phyloP scores from a whole-genome alignment of 208 protist genomes.

The Crithidia fasciculata region DNA sequence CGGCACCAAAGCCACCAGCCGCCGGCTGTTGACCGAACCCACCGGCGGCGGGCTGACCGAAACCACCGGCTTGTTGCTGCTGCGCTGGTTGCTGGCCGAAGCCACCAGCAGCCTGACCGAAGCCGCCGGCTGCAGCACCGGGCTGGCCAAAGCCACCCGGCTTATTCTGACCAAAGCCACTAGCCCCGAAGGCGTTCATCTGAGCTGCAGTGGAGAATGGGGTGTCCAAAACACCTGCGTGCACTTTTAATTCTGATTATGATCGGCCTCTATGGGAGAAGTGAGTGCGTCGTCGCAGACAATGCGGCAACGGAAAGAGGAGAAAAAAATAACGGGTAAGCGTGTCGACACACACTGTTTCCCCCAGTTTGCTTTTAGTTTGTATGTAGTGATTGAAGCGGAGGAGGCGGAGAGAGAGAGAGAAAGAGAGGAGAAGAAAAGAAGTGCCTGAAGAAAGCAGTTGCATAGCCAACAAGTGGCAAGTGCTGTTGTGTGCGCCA shows the following conservation, averaged over 20 bases:
- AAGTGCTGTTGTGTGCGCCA: no score
- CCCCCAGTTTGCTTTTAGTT: no score
- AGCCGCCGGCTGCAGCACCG: slow-evolving; percentile 17
- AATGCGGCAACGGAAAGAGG: not conserved
- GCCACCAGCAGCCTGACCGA: slow-evolving; percentile 36
- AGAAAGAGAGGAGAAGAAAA: slow-evolving; percentile 2
- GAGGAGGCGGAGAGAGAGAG: not conserved
- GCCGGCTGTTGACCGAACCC: slow-evolving; percentile 14
- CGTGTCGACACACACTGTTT: not conserved
- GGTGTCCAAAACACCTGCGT: no score
- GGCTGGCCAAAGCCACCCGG: slow-evolving; percentile 18
- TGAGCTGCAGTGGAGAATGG: not conserved
- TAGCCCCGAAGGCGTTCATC: slow-evolving; percentile 17
- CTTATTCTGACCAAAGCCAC: slow-evolving; percentile 55
- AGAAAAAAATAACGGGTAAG: not conserved
- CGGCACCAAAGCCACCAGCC: slow-evolving; percentile 10
- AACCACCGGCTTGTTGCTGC: slow-evolving; percentile 23
- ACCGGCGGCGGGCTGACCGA: slow-evolving; percentile 17
- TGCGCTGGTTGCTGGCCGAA: slow-evolving; percentile 47
- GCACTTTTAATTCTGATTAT: no score
- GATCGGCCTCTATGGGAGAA: no score
- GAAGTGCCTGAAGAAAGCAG: not conserved
- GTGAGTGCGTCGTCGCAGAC: no score
- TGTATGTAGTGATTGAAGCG: no score
- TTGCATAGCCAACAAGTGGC: no score